Conservation (phyloP, 768 basidiomycete species). For the Chlorophyllum brunneum region DNA sequence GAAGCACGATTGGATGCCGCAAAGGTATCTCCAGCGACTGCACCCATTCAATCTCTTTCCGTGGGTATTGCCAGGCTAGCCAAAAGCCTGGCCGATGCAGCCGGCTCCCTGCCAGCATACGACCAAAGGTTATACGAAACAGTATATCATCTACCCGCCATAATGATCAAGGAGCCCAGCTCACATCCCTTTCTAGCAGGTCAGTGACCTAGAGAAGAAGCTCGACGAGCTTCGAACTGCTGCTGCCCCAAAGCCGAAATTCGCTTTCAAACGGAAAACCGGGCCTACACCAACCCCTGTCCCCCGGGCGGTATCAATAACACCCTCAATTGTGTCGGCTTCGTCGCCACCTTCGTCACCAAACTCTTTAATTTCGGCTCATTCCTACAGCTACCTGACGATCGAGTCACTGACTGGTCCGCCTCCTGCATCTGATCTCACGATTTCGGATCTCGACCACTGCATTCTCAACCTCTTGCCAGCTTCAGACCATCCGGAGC, state of each 20-base stretch:
- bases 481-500: constrained; percentile 1
- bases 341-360: constrained; percentile 19
- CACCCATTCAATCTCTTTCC: constrained; percentile 40
- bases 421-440: constrained; percentile 44
- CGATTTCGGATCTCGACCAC: constrained; percentile 58
- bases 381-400: constrained; percentile 44
- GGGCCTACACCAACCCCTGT: constrained; percentile 14
- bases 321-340: background rate
- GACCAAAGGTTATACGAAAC: constrained; percentile 71
- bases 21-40: constrained; percentile 27
- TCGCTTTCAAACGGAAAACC: constrained; percentile 54
- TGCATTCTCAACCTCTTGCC: constrained; percentile 71
- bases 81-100: constrained; percentile 62
- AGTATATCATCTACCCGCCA: constrained; percentile 4
- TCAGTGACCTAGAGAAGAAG: constrained; percentile 55
- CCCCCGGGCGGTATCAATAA: constrained; percentile 3
- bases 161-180: background rate
- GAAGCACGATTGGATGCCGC: constrained; percentile 40
- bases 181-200: constrained; percentile 45
- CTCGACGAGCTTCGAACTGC: constrained; percentile 48
- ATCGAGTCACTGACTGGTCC: constrained; percentile 34
- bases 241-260: constrained; percentile 52
- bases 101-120: constrained; percentile 61
- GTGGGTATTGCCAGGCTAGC: constrained; percentile 52
- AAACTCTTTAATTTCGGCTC: constrained; percentile 41